Percentiles rank a stretch among this genome's conserved stretches.
Evolutionary conservation across 345 rosid species (phyloP).

Genomic region (Trapa incisa): DNA sequence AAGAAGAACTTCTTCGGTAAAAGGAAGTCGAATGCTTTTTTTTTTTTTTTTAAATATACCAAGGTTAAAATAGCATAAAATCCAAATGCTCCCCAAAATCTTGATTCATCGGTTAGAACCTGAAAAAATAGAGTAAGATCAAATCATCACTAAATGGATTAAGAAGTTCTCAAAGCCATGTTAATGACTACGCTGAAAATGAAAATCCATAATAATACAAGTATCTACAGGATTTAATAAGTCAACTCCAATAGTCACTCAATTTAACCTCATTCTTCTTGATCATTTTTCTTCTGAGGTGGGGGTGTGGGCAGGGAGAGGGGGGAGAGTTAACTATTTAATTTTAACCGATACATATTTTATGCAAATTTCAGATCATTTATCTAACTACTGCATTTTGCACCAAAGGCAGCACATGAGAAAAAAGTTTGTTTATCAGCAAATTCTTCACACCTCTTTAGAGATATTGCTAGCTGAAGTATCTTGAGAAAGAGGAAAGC

Average conservation of each 20-base stretch:
- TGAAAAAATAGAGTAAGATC: conserved; percentile 20
- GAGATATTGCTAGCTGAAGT: conserved; percentile 30
- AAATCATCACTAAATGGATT: background rate
- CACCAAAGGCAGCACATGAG: background rate
- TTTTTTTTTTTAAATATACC: conserved; percentile 29
- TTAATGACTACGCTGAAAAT: background rate
- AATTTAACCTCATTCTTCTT: too few relatives aligned
- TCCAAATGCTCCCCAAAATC: conserved; percentile 98
- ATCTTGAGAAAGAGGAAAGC: conserved; percentile 47
- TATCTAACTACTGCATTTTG: background rate
- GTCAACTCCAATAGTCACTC: too few relatives aligned
- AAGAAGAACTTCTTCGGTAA: too few relatives aligned
- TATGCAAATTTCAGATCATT: too few relatives aligned
- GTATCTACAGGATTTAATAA: too few relatives aligned
- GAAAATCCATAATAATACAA: too few relatives aligned
- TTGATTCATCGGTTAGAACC: conserved; percentile 62
- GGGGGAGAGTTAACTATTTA: background rate
- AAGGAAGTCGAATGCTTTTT: background rate
- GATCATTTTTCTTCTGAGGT: too few relatives aligned
- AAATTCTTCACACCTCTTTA: conserved; percentile 34
- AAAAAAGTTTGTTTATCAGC: background rate
- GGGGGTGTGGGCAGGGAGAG: too few relatives aligned
- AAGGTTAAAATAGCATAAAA: conserved; percentile 53
- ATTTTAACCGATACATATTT: background rate
- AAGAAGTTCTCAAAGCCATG: background rate